A percentile compares a stretch with the other conserved stretches of the same genome.
Evolutionary conservation across 148 eudicot species (phyloP).

Genomic region (Pharnaceum exiguum): DNA sequence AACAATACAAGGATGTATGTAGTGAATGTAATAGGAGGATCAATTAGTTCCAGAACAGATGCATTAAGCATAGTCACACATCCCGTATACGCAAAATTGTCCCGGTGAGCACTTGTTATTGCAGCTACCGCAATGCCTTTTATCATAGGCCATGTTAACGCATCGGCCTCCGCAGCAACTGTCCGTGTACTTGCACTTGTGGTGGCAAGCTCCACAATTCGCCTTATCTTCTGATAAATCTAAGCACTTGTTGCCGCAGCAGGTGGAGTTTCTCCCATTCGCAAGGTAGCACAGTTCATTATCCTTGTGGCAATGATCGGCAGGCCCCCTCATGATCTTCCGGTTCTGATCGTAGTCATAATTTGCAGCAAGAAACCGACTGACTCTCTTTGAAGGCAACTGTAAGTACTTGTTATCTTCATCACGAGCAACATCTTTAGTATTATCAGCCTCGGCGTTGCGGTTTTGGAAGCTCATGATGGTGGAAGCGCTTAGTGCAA

Average conservation of each 20-base stretch:
- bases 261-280: conserved; percentile 37
- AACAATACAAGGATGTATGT: no score
- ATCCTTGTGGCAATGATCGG: conserved; percentile 57
- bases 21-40: no score
- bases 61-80: conserved; percentile 63
- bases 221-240: conserved; percentile 32
- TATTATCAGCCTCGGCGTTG: not conserved
- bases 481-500: conserved; percentile 12
- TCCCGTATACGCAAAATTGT: conserved; percentile 42
- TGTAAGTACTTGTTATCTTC: not conserved
- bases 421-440: not conserved
- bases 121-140: conserved; percentile 70
- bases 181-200: conserved; percentile 36
- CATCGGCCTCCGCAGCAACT: conserved; percentile 62
- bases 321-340: conserved; percentile 41
- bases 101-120: conserved; percentile 30
- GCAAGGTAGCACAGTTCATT: conserved; percentile 24
- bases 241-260: conserved; percentile 72
- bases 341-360: not conserved
- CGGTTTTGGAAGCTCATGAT: not conserved
- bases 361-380: conserved; percentile 45
- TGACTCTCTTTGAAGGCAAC: conserved; percentile 24
- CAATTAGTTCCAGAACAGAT: not conserved
- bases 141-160: conserved; percentile 40
- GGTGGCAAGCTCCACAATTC: conserved; percentile 58